Evolutionary conservation across 495 filamentous ascomycete genomes (phyloP), one percentile per base, ranked within the genome.

Genomic region (Darksidea phi): DNA sequence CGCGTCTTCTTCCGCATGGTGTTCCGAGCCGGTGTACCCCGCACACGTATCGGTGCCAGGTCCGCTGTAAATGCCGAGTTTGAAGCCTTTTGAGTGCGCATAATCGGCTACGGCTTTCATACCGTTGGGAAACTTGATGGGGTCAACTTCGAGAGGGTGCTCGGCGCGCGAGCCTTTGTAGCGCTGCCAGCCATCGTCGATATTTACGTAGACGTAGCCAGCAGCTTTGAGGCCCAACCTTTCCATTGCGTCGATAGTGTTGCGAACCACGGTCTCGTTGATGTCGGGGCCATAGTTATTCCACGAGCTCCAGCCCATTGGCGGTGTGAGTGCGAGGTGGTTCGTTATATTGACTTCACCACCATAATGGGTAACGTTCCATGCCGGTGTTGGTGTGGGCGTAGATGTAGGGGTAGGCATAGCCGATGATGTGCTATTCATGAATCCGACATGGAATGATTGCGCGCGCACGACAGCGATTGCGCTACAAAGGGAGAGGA

Each of bases 261-360:
- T 15, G 13, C 37, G 25, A 17, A 64, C 49, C 1, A 64, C n/a
- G 0, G 55, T 64, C 24, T 64, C 61, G 48, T 58, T 64, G 48
- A 64, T 64, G 17, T 59, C 56, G 13, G 61, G 54, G 18, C 61
- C 61, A 37, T 54, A 64, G 41, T 64, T 54, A 28, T 64, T 64
- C 61, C 61, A 64, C 0, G 55, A 57, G 48, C 48, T 54, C 61
- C 61, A 64, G 25, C 61, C 61, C 61, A 64, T 64, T 1, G 61
- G 61, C 7, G 61, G 61, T 21, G 61, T 64, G 17, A 49, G 42
- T 6, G 61, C 54, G 36, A 64, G 61, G 28, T 34, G 21, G 26
- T 64, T 64, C 15, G 61, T 64, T n/a, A 64, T 50, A 32, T 59
- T 59, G 17, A 64, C 50, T 25, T 41, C 24, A 17, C 61, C 54